Evolutionary conservation across 2,329 filamentous ascomycete species (phyloP).

Genomic region (Penicillium psychrosexuale): DNA sequence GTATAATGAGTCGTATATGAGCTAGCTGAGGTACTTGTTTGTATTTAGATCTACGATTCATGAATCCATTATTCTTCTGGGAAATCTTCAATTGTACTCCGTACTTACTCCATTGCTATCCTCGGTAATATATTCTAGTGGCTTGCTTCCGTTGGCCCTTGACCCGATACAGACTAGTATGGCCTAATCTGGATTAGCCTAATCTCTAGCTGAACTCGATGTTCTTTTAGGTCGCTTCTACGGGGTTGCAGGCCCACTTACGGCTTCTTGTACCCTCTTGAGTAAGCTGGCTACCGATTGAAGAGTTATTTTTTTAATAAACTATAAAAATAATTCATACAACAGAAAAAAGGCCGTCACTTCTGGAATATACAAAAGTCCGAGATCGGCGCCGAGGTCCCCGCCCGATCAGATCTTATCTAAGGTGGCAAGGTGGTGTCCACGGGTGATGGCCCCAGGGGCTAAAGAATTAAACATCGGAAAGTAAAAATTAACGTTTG

Average conservation of each 20-base stretch:
- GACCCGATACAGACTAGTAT: not conserved
- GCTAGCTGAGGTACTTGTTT: not conserved
- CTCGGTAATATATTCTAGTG: not conserved
- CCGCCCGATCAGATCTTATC: slow-evolving; percentile 7
- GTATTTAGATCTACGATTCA: slow-evolving; percentile 22
- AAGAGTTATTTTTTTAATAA: too few relatives aligned
- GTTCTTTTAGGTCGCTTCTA: not conserved
- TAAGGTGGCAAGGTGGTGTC: slow-evolving; percentile 7
- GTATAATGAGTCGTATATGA: not conserved
- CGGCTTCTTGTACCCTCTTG: not conserved
- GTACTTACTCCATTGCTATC: not conserved
- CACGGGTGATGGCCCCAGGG: not conserved
- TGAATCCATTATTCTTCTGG: slow-evolving; percentile 7
- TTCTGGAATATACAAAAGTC: not conserved
- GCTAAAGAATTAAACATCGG: not conserved
- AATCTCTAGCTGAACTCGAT: not conserved
- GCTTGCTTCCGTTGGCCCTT: not conserved
- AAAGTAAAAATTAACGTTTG: slow-evolving; percentile 5
- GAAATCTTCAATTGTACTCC: not conserved
- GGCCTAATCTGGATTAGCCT: not conserved
- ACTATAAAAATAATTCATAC: not conserved
- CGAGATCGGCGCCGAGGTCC: not conserved
- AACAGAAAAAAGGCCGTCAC: not conserved
- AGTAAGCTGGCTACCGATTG: not conserved
- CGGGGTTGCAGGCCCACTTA: not conserved